Evolutionary conservation across 257 asterid species (phyloP).

Genomic region (Coffea eugenioides): DNA sequence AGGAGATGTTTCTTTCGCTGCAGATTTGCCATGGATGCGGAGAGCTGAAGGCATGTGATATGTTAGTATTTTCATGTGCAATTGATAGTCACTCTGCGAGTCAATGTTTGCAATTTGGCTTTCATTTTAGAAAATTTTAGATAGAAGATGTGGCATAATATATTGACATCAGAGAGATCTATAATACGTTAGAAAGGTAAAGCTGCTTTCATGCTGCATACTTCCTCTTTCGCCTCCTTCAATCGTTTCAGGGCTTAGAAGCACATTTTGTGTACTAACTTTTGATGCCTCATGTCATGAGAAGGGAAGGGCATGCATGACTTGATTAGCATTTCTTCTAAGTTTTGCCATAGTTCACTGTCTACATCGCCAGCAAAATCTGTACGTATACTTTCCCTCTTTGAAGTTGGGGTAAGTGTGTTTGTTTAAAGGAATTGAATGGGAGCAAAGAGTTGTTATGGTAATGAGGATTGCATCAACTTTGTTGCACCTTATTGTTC

Average conservation of each 20-base stretch:
- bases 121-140: slow-evolving; percentile 6
- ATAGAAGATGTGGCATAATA: slow-evolving; percentile 6
- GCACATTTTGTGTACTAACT: slow-evolving; percentile 5
- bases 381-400: background rate
- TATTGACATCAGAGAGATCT: slow-evolving; percentile 13
- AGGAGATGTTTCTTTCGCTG: slow-evolving; percentile 14
- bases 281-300: background rate
- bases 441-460: background rate
- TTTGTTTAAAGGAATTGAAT: too few relatives aligned
- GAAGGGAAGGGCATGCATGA: background rate
- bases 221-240: slow-evolving; percentile 1
- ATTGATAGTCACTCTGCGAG: slow-evolving; percentile 13
- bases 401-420: background rate
- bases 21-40: slow-evolving; percentile 33
- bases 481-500: slow-evolving; percentile 3
- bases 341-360: background rate
- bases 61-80: slow-evolving; percentile 8
- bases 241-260: background rate
- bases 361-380: background rate
- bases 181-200: slow-evolving; percentile 12
- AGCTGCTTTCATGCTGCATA: slow-evolving; percentile 14
- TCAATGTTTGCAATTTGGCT: slow-evolving; percentile 4
- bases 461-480: background rate
- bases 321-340: slow-evolving; percentile 5
- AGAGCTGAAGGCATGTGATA: slow-evolving; percentile 31